Evolutionary conservation across 2,329 filamentous ascomycete species (phyloP).

Genomic region (Massarina eburnea): DNA sequence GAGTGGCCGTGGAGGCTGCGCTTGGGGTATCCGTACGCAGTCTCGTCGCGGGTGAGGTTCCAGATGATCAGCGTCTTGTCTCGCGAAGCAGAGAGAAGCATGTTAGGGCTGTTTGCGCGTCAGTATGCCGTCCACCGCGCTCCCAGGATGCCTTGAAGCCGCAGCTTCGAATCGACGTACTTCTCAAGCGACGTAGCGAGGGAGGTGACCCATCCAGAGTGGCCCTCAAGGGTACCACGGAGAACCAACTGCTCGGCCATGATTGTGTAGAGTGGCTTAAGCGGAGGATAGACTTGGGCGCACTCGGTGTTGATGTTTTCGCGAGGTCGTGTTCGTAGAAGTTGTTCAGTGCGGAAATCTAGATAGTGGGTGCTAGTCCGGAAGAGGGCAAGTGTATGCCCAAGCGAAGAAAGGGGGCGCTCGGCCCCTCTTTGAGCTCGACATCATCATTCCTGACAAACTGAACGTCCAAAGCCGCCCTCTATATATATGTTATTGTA

Average conservation of each 20-base stretch:
- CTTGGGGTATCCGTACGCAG: constrained; percentile 98
- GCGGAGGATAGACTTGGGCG: constrained; percentile 33
- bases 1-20: constrained; percentile 98
- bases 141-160: constrained; percentile 9
- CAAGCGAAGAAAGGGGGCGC: no score
- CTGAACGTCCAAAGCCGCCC: no score
- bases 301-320: constrained; percentile 29
- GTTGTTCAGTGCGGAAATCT: background rate
- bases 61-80: constrained; percentile 99
- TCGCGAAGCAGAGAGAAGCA: constrained; percentile 96
- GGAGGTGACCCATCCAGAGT: constrained; percentile 99
- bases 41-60: constrained; percentile 99
- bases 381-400: background rate
- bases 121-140: constrained; percentile 23
- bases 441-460: no score
- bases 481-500: no score
- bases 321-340: constrained; percentile 21
- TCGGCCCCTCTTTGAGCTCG: no score
- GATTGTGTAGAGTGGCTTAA: constrained; percentile 43
- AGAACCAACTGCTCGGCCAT: constrained; percentile 96
- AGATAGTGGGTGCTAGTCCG: background rate
- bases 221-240: constrained; percentile 96
- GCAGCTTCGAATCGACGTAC: constrained; percentile 50
- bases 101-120: constrained; percentile 76
- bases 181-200: constrained; percentile 99